Evolutionary conservation across 2,329 filamentous ascomycete genomes (phyloP).

Genomic region (Fusarium sp.): DNA sequence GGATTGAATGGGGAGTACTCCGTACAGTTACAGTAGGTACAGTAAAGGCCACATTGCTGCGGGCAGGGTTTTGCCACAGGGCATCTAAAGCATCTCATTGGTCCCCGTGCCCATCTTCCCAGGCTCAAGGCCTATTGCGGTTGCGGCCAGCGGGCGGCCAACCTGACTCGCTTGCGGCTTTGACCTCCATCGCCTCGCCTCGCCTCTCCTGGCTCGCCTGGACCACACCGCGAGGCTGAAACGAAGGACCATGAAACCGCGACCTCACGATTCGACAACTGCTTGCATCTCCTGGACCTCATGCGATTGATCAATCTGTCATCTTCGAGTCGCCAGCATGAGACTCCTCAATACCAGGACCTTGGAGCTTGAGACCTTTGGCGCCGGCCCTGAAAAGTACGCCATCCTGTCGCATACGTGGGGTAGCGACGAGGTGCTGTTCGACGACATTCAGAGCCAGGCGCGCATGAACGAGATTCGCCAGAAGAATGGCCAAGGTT

Average conservation of each 20-base stretch:
- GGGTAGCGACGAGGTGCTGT: constrained; percentile 43
- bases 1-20: neutral
- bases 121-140: neutral
- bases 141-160: neutral
- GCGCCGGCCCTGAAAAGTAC: constrained; percentile 34
- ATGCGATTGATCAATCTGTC: constrained; percentile 8
- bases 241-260: constrained; percentile 36
- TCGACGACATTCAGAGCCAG: constrained; percentile 36
- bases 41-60: constrained; percentile 9
- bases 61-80: constrained; percentile 34
- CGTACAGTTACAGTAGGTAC: neutral
- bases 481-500: constrained; percentile 36
- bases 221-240: constrained; percentile 39
- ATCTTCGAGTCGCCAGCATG: constrained; percentile 31
- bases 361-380: constrained; percentile 39
- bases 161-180: constrained; percentile 37
- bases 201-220: constrained; percentile 24
- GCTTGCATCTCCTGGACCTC: constrained; percentile 15
- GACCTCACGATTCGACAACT: constrained; percentile 15
- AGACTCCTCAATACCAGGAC: constrained; percentile 46
- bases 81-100: constrained; percentile 30
- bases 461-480: constrained; percentile 36
- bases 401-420: constrained; percentile 46
- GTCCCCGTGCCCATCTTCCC: constrained; percentile 31
- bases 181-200: constrained; percentile 17